Evolutionary conservation across 139 green algal species (phyloP), one percentile per base, ranked within the genome.

Genomic region (Micractinium conductrix): DNA sequence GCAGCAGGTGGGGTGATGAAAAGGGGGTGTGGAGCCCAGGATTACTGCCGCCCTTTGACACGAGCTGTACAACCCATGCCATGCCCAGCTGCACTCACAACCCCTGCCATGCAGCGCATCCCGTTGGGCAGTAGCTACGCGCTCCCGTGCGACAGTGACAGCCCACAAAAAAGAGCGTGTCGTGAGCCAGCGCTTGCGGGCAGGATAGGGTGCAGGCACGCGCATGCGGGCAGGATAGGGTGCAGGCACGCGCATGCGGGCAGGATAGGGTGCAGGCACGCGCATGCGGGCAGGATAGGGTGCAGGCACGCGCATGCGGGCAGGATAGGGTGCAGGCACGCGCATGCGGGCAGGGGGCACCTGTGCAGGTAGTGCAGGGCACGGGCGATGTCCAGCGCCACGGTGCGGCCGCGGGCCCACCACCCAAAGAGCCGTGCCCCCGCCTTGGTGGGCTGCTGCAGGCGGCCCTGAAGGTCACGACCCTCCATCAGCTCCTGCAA

Each of bases 301-400:
- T 62, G 69, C 68, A 74, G 35, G 19, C 17, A 43, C 0, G 45
- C 24, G 65, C 65, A 73, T 73, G 65, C 65, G 21, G 33, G 33
- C 69, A 50, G 30, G 37, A n/a, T n/a, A n/a, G n/a, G n/a, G n/a
- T n/a, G n/a, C n/a, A n/a, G n/a, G n/a, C n/a, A n/a, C n/a, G n/a
- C n/a, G n/a, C n/a, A n/a, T n/a, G n/a, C n/a, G n/a, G 38, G 35
- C 37, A 24, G 24, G 19, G 38, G 35, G 22, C 69, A 76, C 69
- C 69, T 50, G 78, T 85, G 79, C 78, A 88, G 72, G 78, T 79
- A 88, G 48, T 70, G 40, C 79, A 88, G 72, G 42, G 70, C 85
- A 4, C 85, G 70, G 0, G 65, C 71, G 1, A 82, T 45, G 58
- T 88, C 85, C 72, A 88, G 48, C 2, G 72, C 78, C 33, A 88